These are phyloP conservation scores for Vickermania ingenoplastis DNA, from an alignment of 208 protist species.

Conservation along the genomic window DNA sequence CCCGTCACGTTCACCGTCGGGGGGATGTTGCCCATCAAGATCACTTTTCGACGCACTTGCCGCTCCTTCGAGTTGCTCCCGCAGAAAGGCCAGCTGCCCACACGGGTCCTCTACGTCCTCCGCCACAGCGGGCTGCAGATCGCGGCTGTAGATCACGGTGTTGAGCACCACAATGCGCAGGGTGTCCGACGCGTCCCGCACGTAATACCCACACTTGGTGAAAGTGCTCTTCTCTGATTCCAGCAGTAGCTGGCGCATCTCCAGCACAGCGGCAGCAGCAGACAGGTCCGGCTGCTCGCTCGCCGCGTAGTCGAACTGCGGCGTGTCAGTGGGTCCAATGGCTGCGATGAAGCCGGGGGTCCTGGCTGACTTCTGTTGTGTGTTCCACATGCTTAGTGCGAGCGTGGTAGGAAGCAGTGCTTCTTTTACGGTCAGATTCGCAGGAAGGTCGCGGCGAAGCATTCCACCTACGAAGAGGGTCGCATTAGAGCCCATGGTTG, in stretches of 20 bases:
- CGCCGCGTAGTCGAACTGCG: slow-evolving; percentile 22
- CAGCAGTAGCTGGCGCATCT: slow-evolving; percentile 10
- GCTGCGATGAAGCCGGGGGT: slow-evolving; percentile 8
- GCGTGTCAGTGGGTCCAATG: slow-evolving; percentile 31
- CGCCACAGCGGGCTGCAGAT: slow-evolving; percentile 12
- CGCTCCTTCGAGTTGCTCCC: slow-evolving; percentile 14
- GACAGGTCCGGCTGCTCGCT: slow-evolving; percentile 4
- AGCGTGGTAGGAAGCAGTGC: slow-evolving; percentile 8
- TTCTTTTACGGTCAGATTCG: background rate
- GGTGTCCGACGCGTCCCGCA: slow-evolving; percentile 9
- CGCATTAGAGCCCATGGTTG: slow-evolving; percentile 2
- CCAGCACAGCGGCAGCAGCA: slow-evolving; percentile 9
- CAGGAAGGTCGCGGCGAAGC: slow-evolving; percentile 19
- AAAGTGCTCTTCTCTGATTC: slow-evolving; percentile 9
- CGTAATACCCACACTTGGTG: slow-evolving; percentile 23
- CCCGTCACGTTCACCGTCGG: slow-evolving; percentile 19
- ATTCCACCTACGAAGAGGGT: slow-evolving; percentile 21
- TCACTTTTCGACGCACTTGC: slow-evolving; percentile 18
- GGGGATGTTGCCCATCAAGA: slow-evolving; percentile 34
- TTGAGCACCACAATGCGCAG: slow-evolving; percentile 33
- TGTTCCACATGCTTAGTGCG: background rate
- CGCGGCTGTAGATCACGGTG: slow-evolving; percentile 24
- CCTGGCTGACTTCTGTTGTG: background rate
- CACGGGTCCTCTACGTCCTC: slow-evolving; percentile 30
- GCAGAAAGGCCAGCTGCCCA: slow-evolving; percentile 27